Conservation (phyloP, 768 basidiomycete species). For the Chalciporus chontae region DNA sequence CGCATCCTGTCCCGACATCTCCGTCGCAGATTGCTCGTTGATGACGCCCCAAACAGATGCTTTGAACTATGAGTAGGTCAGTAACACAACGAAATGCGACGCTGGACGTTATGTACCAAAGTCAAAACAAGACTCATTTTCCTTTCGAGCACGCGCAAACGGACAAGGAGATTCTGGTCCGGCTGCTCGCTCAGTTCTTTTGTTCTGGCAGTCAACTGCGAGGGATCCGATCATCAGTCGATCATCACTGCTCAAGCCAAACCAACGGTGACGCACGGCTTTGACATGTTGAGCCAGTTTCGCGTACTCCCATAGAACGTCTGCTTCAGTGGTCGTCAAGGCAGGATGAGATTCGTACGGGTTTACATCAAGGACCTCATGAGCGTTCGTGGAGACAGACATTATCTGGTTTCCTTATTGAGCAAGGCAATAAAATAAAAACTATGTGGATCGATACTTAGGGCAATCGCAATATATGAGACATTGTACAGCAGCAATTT, state of each 20-base stretch:
- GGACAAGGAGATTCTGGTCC: conserved; percentile 70
- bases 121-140: conserved; percentile 96
- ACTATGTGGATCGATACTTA: conserved; percentile 20
- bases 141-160: conserved; percentile 78
- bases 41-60: conserved; percentile 95
- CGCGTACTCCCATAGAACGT: conserved; percentile 91
- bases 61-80: conserved; percentile 65
- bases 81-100: not conserved
- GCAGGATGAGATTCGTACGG: conserved; percentile 72
- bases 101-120: conserved; percentile 46
- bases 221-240: not conserved
- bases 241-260: not conserved
- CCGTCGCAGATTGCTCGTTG: conserved; percentile 59
- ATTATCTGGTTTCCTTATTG: conserved; percentile 1
- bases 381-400: conserved; percentile 15
- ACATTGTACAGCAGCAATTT: not conserved
- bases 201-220: conserved; percentile 64
- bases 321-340: conserved; percentile 65
- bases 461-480: not conserved
- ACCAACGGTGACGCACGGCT: conserved; percentile 45
- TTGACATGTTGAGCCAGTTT: conserved; percentile 80
- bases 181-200: conserved; percentile 69
- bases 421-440: too few relatives aligned
- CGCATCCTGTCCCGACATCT: conserved; percentile 13
- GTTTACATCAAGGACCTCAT: conserved; percentile 53